Base-by-base conservation (phyloP, 352 stramenopile species). In the Globisporangium apiculatum region DNA sequence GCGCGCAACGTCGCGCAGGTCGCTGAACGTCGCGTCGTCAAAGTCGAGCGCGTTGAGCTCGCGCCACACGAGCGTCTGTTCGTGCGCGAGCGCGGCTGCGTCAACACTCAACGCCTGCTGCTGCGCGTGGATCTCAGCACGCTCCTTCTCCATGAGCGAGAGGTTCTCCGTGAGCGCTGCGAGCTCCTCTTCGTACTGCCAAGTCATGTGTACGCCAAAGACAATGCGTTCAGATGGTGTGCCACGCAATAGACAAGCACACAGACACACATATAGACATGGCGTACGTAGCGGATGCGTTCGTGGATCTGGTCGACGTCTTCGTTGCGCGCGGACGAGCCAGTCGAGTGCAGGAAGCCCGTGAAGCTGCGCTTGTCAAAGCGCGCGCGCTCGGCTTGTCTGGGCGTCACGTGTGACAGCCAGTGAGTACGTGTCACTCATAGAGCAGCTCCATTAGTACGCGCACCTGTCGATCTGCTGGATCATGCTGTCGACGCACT, bases 401-500 rank as follows among this genome's bases (percentile, higher is more conserved):
- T 86, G 18, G 35, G 7, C 57, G 37, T 42, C 46, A 51, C 38
- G 18, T 42, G 50, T 1, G 15, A 37, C 52, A 45, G 14, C 10
- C 7, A 51, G 51, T 48, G 10, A 50, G 42, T n/a, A 1, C 4
- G 8, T 17, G 8, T 11, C 15, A 7, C 12, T 1, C 18, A 14
- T 11, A 8, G 2, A 14, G 50, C 6, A 0, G 4, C 7, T 10
- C 9, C n/a, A 45, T 0, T n/a, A 2, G 5, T 31, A 12, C 11
- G 9, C 64, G 9, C 41, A 85, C 71, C 75, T 73, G 58, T 93
- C 83, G 49, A 89, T 83, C 57, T 87, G 75, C 38, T 75, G 67
- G 15, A 87, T 58, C 83, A 93, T 93, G 31, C 61, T 66, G 57
- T 93, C 83, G 49, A 88, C 68, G 51, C 83, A 93, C 31, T 91